phyloP scores from a whole-genome alignment of 139 green algal genomes.

The Dunaliella primolecta region DNA sequence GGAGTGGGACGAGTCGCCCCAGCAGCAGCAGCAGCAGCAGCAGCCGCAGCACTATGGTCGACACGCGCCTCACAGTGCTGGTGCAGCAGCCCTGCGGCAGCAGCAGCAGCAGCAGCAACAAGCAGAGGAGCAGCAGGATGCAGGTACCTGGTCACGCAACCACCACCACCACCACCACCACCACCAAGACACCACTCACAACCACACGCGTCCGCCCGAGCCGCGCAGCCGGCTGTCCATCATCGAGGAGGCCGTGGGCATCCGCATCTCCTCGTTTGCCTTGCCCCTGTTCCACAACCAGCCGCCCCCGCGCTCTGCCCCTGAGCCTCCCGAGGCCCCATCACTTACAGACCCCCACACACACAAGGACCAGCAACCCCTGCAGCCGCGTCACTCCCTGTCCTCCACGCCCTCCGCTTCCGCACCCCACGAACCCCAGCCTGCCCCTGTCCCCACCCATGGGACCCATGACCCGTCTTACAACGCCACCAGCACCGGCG shows the following conservation, averaged over 20 bases:
- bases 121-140: neutral
- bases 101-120: neutral
- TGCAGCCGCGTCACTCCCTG: neutral
- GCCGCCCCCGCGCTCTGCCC: neutral
- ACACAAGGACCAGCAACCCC: constrained; percentile 2
- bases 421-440: neutral
- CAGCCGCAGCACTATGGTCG: neutral
- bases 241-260: constrained; percentile 13
- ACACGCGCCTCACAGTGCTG: neutral
- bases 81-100: neutral
- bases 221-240: neutral
- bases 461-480: no score
- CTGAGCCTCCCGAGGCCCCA: neutral
- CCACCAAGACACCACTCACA: neutral
- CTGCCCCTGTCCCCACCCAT: no score
- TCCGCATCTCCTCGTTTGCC: constrained; percentile 13
- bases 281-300: constrained; percentile 5
- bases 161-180: neutral
- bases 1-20: neutral
- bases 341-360: neutral
- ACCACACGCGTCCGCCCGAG: no score
- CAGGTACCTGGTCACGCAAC: neutral
- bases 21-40: neutral
- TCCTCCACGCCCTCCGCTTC: neutral
- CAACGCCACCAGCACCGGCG: no score